phyloP scores from a whole-genome alignment of 2,329 filamentous ascomycete genomes.

The Calonectria crousiana region DNA sequence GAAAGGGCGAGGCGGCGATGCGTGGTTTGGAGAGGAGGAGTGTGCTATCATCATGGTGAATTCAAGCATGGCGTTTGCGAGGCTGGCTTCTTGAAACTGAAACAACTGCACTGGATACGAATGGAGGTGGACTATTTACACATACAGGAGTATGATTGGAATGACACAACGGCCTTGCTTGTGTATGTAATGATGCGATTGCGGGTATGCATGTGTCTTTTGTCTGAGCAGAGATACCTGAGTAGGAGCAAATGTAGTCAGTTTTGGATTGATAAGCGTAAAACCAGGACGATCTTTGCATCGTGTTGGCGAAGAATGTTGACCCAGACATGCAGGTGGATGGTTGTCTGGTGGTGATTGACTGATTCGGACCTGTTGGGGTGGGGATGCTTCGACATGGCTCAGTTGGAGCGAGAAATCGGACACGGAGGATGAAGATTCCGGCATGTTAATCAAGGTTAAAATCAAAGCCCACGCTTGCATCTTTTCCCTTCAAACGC shows the following conservation, averaged over 20 bases:
- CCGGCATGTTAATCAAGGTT: not conserved
- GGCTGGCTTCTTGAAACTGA: conserved; percentile 7
- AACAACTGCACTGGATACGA: conserved; percentile 7
- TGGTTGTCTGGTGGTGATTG: not conserved
- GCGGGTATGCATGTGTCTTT: not conserved
- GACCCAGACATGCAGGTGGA: not conserved
- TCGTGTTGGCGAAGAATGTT: not conserved
- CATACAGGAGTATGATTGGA: conserved; percentile 18
- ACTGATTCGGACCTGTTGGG: not conserved
- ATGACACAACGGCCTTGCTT: conserved; percentile 8
- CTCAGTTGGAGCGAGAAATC: not conserved
- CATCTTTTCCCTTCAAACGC: not conserved
- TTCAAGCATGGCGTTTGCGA: conserved; percentile 14
- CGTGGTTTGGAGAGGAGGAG: not conserved
- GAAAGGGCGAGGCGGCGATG: conserved; percentile 4
- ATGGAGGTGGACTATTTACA: conserved; percentile 1
- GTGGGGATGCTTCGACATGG: not conserved
- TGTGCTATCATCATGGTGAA: conserved; percentile 17
- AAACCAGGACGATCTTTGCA: not conserved
- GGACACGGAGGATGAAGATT: not conserved
- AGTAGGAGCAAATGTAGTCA: not conserved
- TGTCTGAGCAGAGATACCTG: not conserved
- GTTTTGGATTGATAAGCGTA: not conserved
- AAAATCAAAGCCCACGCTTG: not conserved
- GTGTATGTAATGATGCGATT: conserved; percentile 19